A percentile compares a stretch with the other conserved stretches of the same genome.
Evolutionary conservation across 2,329 filamentous ascomycete genomes (phyloP).

Genomic region (Chaetomiaceae sp.): DNA sequence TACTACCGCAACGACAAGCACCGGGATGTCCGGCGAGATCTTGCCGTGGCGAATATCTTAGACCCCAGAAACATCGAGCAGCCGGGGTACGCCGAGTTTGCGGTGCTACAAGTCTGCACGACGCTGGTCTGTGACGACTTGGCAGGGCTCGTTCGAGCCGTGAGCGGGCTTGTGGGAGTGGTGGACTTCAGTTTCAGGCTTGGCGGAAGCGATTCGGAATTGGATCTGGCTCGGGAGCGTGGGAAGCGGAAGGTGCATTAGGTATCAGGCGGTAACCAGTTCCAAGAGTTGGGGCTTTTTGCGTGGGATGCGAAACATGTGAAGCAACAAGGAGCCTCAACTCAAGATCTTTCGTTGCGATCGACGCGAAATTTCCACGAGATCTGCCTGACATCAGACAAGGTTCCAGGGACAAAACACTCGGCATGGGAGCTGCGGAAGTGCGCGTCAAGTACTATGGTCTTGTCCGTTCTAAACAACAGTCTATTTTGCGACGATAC

Average conservation of each 20-base stretch:
- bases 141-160: slow-evolving; percentile 52
- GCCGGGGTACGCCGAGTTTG: slow-evolving; percentile 68
- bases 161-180: slow-evolving; percentile 65
- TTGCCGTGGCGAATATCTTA: slow-evolving; percentile 41
- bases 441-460: too few species aligned
- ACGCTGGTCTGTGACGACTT: slow-evolving; percentile 64
- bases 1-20: neutral
- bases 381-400: too few species aligned
- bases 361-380: too few species aligned
- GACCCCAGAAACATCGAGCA: slow-evolving; percentile 60
- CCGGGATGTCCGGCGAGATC: neutral
- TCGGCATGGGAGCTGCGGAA: too few species aligned
- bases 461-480: too few species aligned
- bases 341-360: too few species aligned
- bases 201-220: slow-evolving; percentile 21
- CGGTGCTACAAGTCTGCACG: slow-evolving; percentile 66
- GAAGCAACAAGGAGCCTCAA: too few species aligned
- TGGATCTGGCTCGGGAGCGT: slow-evolving; percentile 1
- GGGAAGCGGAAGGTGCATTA: slow-evolving; percentile 7
- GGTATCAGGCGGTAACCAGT: neutral
- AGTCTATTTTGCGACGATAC: too few species aligned
- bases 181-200: slow-evolving; percentile 66
- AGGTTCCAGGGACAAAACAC: too few species aligned
- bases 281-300: too few species aligned
- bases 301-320: too few species aligned